These are phyloP conservation scores for Thielaviopsis populi DNA, from an alignment of 2,329 filamentous ascomycete genomes.

Conservation along the genomic window DNA sequence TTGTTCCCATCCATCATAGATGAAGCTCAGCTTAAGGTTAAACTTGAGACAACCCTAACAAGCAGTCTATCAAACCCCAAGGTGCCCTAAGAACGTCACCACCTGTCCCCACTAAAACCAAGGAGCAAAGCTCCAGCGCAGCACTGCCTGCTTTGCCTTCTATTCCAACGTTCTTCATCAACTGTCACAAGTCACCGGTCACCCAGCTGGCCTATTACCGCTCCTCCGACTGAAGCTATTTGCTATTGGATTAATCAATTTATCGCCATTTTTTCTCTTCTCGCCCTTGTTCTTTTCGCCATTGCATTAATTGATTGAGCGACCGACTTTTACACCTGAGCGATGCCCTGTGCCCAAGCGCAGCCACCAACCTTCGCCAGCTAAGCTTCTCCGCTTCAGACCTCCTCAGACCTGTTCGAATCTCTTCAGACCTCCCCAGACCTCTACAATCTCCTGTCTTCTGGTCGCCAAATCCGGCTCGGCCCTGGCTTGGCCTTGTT, in stretches of 20 bases:
- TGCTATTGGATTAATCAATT: not conserved
- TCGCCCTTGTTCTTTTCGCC: not conserved
- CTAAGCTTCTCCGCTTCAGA: not conserved
- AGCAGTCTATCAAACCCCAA: not conserved
- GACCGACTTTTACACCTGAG: not conserved
- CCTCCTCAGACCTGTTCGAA: not conserved
- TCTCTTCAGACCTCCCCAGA: not conserved
- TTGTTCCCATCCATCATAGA: too few relatives aligned
- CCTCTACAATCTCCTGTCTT: not conserved
- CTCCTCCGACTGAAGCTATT: not conserved
- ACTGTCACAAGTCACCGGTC: not conserved
- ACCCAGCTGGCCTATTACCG: not conserved
- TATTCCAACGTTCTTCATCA: not conserved
- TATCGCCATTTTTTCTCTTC: not conserved
- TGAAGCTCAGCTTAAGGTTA: not conserved
- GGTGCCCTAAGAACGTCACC: not conserved
- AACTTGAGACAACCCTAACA: not conserved
- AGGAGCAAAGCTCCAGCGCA: slow-evolving; percentile 2
- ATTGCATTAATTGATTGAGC: not conserved
- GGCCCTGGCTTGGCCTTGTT: not conserved
- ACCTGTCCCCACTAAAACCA: not conserved
- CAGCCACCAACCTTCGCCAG: not conserved
- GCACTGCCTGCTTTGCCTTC: not conserved
- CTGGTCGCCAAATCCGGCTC: not conserved
- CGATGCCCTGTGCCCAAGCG: slow-evolving; percentile 1